Evolutionary conservation across 805 yeast species (phyloP).

Genomic region (Nakazawaea molendinolei): DNA sequence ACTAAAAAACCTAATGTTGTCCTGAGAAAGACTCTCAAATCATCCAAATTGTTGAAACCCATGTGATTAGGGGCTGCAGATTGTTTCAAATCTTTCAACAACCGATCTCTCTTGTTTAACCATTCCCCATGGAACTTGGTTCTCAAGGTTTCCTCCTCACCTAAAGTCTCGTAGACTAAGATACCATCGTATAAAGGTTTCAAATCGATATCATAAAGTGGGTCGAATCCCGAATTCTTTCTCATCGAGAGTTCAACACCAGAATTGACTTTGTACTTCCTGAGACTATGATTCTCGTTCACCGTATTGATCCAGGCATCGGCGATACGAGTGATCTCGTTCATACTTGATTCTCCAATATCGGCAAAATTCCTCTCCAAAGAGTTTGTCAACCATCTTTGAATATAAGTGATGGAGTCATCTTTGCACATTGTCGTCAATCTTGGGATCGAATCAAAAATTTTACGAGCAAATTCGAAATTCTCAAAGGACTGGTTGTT

Average conservation of each 20-base stretch:
- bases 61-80: background rate
- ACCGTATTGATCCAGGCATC: conserved; percentile 51
- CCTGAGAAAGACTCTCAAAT: conserved; percentile 49
- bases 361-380: conserved; percentile 53
- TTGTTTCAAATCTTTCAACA: conserved; percentile 52
- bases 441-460: conserved; percentile 70
- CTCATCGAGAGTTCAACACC: conserved; percentile 79
- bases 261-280: conserved; percentile 68
- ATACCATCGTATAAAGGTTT: conserved; percentile 78
- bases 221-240: conserved; percentile 39
- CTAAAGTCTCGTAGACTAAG: conserved; percentile 71
- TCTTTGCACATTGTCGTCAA: conserved; percentile 66
- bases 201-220: conserved; percentile 49
- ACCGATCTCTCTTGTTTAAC: conserved; percentile 58
- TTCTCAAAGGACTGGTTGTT: conserved; percentile 61
- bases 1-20: conserved; percentile 72
- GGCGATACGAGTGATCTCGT: conserved; percentile 49
- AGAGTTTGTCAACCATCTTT: conserved; percentile 56
- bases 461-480: conserved; percentile 68
- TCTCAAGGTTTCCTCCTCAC: conserved; percentile 54
- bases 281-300: conserved; percentile 34
- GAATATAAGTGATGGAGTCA: conserved; percentile 61
- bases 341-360: conserved; percentile 53
- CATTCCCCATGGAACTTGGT: conserved; percentile 66
- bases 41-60: conserved; percentile 29